Evolutionary conservation across 306 rosid species (phyloP).

Genomic region (Vigna trinervia): DNA sequence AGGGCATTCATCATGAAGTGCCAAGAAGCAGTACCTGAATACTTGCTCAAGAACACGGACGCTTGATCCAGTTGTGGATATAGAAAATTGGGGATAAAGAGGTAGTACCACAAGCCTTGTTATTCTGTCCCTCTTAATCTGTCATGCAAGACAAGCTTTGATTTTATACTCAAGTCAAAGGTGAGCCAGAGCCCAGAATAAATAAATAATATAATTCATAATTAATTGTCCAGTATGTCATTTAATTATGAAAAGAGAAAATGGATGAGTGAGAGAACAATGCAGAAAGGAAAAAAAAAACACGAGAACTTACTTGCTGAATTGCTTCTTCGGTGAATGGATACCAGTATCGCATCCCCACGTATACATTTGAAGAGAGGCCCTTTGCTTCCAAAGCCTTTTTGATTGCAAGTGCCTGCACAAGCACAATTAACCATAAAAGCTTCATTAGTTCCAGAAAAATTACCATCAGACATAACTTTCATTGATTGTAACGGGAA

Average conservation of each 20-base stretch:
- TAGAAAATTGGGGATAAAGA: conserved; percentile 96
- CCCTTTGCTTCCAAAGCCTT: conserved; percentile 83
- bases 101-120: conserved; percentile 98
- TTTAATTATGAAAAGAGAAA: conserved; percentile 26
- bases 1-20: conserved; percentile 36
- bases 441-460: conserved; percentile 28
- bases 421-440: conserved; percentile 35
- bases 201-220: conserved; percentile 21
- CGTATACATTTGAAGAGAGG: conserved; percentile 76
- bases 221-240: conserved; percentile 16
- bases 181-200: conserved; percentile 30
- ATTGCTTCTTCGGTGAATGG: conserved; percentile 99
- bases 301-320: conserved; percentile 67
- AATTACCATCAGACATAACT: background rate
- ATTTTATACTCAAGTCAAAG: conserved; percentile 37
- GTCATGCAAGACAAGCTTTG: conserved; percentile 42
- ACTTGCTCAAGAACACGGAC: conserved; percentile 76
- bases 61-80: conserved; percentile 99
- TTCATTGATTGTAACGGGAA: conserved; percentile 1
- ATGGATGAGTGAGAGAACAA: conserved; percentile 10
- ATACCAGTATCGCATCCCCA: conserved; percentile 98
- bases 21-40: conserved; percentile 66
- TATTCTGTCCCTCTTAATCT: conserved; percentile 91
- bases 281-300: conserved; percentile 14
- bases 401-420: conserved; percentile 88